These are phyloP conservation scores for Calonectria pteridis DNA, from an alignment of 2,329 filamentous ascomycete genomes.

Conservation along the genomic window DNA sequence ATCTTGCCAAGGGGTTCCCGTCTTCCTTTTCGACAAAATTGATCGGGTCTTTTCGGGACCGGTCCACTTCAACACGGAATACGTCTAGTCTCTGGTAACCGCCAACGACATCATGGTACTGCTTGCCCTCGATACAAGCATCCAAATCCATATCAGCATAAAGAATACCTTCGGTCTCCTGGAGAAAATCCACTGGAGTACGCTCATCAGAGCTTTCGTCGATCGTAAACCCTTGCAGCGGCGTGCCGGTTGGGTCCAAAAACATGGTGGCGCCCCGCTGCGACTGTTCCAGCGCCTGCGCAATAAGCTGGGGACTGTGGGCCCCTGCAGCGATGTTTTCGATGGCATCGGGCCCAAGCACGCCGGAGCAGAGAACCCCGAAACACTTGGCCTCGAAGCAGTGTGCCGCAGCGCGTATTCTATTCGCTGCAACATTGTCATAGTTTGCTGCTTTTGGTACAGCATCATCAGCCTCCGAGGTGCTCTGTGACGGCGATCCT, in stretches of 20 bases:
- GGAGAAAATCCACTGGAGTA: slow-evolving; percentile 52
- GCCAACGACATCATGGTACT: slow-evolving; percentile 68
- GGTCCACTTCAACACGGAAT: slow-evolving; percentile 63
- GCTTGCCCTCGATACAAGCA: slow-evolving; percentile 66
- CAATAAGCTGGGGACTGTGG: slow-evolving; percentile 43
- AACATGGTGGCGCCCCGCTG: slow-evolving; percentile 62
- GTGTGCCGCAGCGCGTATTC: slow-evolving; percentile 64
- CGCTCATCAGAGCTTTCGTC: slow-evolving; percentile 34
- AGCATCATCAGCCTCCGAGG: slow-evolving; percentile 1
- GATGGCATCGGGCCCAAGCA: slow-evolving; percentile 56
- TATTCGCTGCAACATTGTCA: slow-evolving; percentile 66
- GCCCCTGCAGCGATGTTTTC: slow-evolving; percentile 48
- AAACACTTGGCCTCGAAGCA: slow-evolving; percentile 71
- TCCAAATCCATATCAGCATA: slow-evolving; percentile 65
- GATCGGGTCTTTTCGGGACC: slow-evolving; percentile 39
- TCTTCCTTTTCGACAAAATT: not conserved
- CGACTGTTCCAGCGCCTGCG: slow-evolving; percentile 50
- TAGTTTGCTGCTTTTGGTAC: slow-evolving; percentile 54
- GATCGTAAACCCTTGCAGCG: slow-evolving; percentile 53
- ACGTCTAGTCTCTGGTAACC: slow-evolving; percentile 68
- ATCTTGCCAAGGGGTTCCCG: not conserved
- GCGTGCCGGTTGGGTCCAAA: slow-evolving; percentile 62
- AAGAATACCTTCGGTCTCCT: slow-evolving; percentile 60
- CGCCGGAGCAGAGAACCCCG: slow-evolving; percentile 61
- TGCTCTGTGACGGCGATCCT: not conserved